Evolutionary conservation across 2,329 filamentous ascomycete species (phyloP), one percentile per base, ranked within the genome.

Genomic region (Chaetothyriales sp.): DNA sequence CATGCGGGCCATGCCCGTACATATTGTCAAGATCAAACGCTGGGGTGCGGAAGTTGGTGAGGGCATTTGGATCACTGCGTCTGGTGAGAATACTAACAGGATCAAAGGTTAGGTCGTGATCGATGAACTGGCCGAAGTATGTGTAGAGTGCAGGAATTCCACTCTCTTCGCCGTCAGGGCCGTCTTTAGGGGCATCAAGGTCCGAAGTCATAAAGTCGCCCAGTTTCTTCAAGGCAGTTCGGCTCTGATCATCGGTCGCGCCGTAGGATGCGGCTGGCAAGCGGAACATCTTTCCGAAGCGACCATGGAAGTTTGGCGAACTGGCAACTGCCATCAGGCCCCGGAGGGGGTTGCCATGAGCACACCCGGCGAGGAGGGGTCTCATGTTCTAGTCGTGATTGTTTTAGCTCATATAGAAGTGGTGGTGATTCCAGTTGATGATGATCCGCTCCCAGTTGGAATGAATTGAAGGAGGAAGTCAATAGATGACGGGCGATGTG

Each of bases 141-240:
- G 44, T 46, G 19, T 46, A 46, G 19, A 46, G 44, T 15, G 44
- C 44, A n/a, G 44, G 44, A 18, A 46, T 46, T 46, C n/a, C 44
- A 46, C 44, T 4, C 19, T 46, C 44, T 22, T 46, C 44, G 22
- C 5, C 15, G 22, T 46, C 44, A 15, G 19, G 13, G 18, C 44
- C 44, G 19, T 46, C 44, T 22, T 46, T 46, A 15, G 44, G 44
- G 18, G 15, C 13, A 22, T 46, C 44, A 22, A 18, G 5, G 18
- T n/a, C 19, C n/a, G 3, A 22, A 22, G 19, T 22, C 44, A 46
- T 46, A 5, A 15, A 15, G n/a, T 15, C 13, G 10, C 5, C 44
- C n/a, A 46, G 19, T 22, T 18, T 22, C 44, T 18, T 22, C 44
- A 18, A 22, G 2, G 44, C 44, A 15, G 18, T 5, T 18, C 44